A percentile compares a stretch with the other conserved stretches of the same genome.
Conservation (phyloP, 371 early-diverging fungal species). For the Mortierella sp. region DNA sequence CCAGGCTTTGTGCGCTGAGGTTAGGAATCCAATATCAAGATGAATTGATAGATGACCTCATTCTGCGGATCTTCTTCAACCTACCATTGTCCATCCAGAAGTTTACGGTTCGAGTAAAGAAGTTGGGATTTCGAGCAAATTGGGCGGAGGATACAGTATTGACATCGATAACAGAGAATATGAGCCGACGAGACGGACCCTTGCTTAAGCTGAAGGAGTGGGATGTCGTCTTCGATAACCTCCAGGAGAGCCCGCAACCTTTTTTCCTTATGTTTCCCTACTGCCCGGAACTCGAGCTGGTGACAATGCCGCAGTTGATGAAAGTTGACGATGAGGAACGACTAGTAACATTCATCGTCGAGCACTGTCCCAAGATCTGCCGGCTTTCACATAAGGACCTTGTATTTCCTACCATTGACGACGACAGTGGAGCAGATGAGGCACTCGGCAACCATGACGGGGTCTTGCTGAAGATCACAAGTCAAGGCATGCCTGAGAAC, state of each 20-base stretch:
- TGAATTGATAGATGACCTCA: background rate
- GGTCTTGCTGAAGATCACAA: background rate
- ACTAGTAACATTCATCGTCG: background rate
- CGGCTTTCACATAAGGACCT: background rate
- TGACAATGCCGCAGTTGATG: background rate
- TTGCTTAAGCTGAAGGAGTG: too few species aligned
- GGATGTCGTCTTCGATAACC: background rate
- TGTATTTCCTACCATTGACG: background rate
- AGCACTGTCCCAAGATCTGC: background rate
- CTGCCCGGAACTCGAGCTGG: background rate
- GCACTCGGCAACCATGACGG: background rate
- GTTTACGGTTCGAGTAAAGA: background rate
- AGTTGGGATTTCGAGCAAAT: too few species aligned
- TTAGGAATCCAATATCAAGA: background rate
- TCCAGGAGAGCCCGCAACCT: background rate
- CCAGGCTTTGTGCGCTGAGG: background rate
- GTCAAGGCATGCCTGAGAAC: background rate
- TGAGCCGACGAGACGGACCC: too few species aligned
- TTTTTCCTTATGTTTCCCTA: background rate
- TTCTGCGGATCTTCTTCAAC: background rate
- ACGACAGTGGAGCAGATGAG: background rate
- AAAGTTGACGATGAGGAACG: background rate
- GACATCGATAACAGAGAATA: too few species aligned
- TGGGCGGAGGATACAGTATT: too few species aligned
- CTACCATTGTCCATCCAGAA: background rate